phyloP scores from a whole-genome alignment of 805 yeast species.

The Maudiozyma bulderi region DNA sequence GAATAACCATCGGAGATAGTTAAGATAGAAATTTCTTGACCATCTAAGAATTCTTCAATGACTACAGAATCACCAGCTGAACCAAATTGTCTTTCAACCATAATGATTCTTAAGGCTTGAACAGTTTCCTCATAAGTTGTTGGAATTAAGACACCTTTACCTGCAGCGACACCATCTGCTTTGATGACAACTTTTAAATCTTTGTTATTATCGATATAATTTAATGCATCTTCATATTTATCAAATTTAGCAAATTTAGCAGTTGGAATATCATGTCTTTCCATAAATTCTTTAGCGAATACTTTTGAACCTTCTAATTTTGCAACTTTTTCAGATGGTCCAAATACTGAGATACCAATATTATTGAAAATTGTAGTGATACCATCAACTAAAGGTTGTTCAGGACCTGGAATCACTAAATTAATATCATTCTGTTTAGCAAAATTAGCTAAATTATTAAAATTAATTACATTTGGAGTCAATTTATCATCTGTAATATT shows the following conservation, averaged over 20 bases:
- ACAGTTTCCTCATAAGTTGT: slow-evolving; percentile 73
- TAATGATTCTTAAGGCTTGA: slow-evolving; percentile 73
- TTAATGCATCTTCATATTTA: slow-evolving; percentile 62
- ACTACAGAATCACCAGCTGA: slow-evolving; percentile 91
- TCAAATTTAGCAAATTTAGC: slow-evolving; percentile 83
- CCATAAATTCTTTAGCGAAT: slow-evolving; percentile 89
- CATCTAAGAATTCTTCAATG: slow-evolving; percentile 90
- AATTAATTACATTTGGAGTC: slow-evolving; percentile 56
- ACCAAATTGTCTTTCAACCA: slow-evolving; percentile 86
- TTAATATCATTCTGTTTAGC: slow-evolving; percentile 57
- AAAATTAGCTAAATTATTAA: slow-evolving; percentile 59
- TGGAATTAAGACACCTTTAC: slow-evolving; percentile 96
- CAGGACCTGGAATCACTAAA: slow-evolving; percentile 96
- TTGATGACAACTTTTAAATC: slow-evolving; percentile 71
- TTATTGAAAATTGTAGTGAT: slow-evolving; percentile 60
- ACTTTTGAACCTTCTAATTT: slow-evolving; percentile 95
- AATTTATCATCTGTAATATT: slow-evolving; percentile 47
- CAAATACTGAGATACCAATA: slow-evolving; percentile 92
- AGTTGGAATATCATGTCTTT: slow-evolving; percentile 84
- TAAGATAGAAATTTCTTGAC: slow-evolving; percentile 90
- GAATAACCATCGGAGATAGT: slow-evolving; percentile 93
- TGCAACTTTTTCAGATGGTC: slow-evolving; percentile 90
- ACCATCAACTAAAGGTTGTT: slow-evolving; percentile 96
- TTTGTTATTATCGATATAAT: slow-evolving; percentile 46
- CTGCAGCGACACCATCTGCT: slow-evolving; percentile 98